phyloP scores from a whole-genome alignment of 169 alveolate species.

The Babesia gibsoni region DNA sequence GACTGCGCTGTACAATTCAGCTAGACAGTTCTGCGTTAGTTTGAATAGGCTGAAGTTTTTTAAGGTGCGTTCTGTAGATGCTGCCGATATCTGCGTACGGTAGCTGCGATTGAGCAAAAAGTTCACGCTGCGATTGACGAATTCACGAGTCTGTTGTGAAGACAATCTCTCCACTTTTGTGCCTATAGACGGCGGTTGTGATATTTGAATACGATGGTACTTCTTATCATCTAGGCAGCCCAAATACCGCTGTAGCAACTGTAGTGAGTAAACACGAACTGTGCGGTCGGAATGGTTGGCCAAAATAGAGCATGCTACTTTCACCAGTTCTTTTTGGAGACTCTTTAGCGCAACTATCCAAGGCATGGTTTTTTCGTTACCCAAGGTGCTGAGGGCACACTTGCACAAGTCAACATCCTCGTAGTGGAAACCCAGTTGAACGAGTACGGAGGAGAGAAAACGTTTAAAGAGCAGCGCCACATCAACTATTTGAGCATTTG shows the following conservation, averaged over 20 bases:
- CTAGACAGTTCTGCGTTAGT: slow-evolving; percentile 52
- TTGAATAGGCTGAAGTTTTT: slow-evolving; percentile 46
- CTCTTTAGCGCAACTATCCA: slow-evolving; percentile 38
- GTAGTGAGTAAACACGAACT: slow-evolving; percentile 19
- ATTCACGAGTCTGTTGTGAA: slow-evolving; percentile 5
- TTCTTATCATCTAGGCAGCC: slow-evolving; percentile 10
- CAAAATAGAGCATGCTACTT: slow-evolving; percentile 39
- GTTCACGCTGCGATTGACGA: slow-evolving; percentile 28
- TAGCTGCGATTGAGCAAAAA: slow-evolving; percentile 35
- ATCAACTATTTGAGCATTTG: slow-evolving; percentile 5
- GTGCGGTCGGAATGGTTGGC: slow-evolving; percentile 20
- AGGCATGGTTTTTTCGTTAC: slow-evolving; percentile 7
- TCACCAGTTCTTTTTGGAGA: slow-evolving; percentile 22
- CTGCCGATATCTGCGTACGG: slow-evolving; percentile 31
- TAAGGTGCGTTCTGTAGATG: slow-evolving; percentile 22
- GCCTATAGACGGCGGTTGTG: slow-evolving; percentile 5
- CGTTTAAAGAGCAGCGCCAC: slow-evolving; percentile 24
- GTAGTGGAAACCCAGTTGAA: slow-evolving; percentile 33
- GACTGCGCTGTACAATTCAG: slow-evolving; percentile 30
- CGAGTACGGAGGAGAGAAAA: slow-evolving; percentile 29
- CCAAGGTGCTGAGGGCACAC: slow-evolving; percentile 1
- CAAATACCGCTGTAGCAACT: slow-evolving; percentile 36
- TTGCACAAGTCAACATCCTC: slow-evolving; percentile 40
- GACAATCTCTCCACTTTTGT: slow-evolving; percentile 22
- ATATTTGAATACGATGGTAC: slow-evolving; percentile 22